Conservation (phyloP, 805 yeast species). For the Candida manassasensis region DNA sequence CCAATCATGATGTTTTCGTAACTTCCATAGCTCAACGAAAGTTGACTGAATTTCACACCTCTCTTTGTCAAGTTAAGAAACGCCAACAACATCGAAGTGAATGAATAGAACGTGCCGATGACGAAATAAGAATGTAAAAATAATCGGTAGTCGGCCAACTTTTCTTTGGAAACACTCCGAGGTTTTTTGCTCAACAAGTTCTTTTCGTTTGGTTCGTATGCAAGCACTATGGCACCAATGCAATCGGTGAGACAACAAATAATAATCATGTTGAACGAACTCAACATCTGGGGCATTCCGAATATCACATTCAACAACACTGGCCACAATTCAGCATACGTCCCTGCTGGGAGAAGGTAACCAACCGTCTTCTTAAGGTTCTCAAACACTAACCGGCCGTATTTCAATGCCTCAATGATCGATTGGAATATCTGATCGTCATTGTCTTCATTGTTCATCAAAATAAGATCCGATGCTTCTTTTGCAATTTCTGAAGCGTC, state of each 20-base stretch:
- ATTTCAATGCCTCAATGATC: conserved; percentile 32
- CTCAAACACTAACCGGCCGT: conserved; percentile 45
- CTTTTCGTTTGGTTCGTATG: conserved; percentile 41
- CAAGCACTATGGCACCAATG: conserved; percentile 39
- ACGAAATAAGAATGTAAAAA: conserved; percentile 40
- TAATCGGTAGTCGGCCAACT: conserved; percentile 35
- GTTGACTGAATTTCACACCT: conserved; percentile 30
- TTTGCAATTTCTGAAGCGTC: conserved; percentile 33
- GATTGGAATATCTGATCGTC: conserved; percentile 15
- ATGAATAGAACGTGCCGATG: conserved; percentile 38
- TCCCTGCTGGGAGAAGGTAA: conserved; percentile 50
- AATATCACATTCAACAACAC: conserved; percentile 43
- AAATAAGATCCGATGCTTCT: conserved; percentile 32
- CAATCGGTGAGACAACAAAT: conserved; percentile 47
- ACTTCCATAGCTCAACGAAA: conserved; percentile 33
- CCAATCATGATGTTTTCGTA: conserved; percentile 15
- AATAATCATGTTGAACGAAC: conserved; percentile 49
- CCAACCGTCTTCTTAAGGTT: conserved; percentile 44
- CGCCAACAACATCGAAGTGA: conserved; percentile 37
- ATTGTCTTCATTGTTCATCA: conserved; percentile 19
- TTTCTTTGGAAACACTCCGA: conserved; percentile 37
- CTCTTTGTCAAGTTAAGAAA: conserved; percentile 33
- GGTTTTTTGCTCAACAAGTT: conserved; percentile 41
- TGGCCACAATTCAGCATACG: conserved; percentile 48
- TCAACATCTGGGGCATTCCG: conserved; percentile 46